Evolutionary conservation across 345 rosid genomes (phyloP).

Genomic region (Sisymbrium irio): DNA sequence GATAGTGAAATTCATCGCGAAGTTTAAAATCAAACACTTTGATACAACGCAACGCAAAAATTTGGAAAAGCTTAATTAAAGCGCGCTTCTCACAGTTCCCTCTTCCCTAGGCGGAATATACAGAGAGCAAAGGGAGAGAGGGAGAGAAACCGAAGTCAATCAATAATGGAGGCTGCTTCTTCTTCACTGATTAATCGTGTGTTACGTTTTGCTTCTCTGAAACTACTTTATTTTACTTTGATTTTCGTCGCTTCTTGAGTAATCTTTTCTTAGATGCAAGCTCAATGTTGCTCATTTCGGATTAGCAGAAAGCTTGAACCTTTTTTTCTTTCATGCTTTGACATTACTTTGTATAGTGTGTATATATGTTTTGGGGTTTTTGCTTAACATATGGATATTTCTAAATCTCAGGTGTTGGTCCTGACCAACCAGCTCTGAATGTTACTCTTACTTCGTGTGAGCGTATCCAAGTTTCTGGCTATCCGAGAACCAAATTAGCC

Average conservation of each 20-base stretch:
- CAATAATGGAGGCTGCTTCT: conserved; percentile 26
- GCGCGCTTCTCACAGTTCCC: conserved; percentile 1
- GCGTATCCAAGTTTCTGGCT: conserved; percentile 72
- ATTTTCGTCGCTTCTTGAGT: no score
- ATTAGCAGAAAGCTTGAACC: background rate
- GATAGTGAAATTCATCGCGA: no score
- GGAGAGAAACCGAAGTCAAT: background rate
- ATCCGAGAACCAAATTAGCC: conserved; percentile 50
- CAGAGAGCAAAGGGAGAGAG: background rate
- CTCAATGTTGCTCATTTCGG: no score
- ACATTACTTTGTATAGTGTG: no score
- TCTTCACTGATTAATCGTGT: background rate
- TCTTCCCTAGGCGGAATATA: background rate
- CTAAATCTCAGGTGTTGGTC: conserved; percentile 47
- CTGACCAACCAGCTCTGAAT: conserved; percentile 48
- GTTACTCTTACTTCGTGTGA: conserved; percentile 61
- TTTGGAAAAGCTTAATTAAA: background rate
- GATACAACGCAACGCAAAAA: conserved; percentile 25
- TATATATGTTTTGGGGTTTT: no score
- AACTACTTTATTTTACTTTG: background rate
- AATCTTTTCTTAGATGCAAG: no score
- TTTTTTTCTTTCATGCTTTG: background rate
- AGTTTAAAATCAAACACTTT: no score
- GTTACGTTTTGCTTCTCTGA: background rate
- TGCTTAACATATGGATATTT: background rate